Evolutionary conservation across 2,329 filamentous ascomycete genomes (phyloP), one percentile per base, ranked within the genome.

Genomic region (Ustulina deusta): DNA sequence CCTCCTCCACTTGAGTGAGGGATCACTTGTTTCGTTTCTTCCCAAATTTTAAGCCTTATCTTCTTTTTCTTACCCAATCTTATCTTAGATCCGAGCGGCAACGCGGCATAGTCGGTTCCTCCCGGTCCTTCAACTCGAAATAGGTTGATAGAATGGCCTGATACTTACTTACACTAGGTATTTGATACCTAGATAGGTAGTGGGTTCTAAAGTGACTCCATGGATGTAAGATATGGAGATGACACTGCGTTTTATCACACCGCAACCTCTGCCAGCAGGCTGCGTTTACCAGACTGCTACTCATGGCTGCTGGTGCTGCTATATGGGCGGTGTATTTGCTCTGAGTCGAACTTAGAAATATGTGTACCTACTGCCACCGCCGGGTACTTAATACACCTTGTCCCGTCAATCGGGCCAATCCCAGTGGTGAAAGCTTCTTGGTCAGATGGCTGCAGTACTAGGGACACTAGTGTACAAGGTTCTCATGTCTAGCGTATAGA

Each of bases 371-470:
- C 22, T 7, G 17, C 27, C 9, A 6, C 51, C 27, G 49, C 22
- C 20, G 48, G 25, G 22, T 51, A 61, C 38, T 27, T 25, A 51
- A 48, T 34, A 25, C 32, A 36, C 25, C 51, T 56, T 51, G 32
- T 48, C 32, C 44, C 56, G 20, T 42, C 9, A 38, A 36, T 44
- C 34, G 34, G 63, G 51, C 32, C 63, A 25, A 57, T 36, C 38
- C 40, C n/a, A 46, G 60, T 69, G 63, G 66, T 56, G 66, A 63
- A 52, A 61, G 32, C 60, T 44, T 34, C n/a, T 54, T 69, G 63
- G 63, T 69, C 63, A 69, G 59, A 59, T 52, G 13, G 48, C 66
- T 66, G 63, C 54, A 61, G 63, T 66, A 63, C 56, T 64, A 55
- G 40, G 54, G 63, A 52, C 7, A 29, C 11, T 51, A 51, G 52